Evolutionary conservation across 768 basidiomycete species (phyloP).

Genomic region (Phallus indusiatus): DNA sequence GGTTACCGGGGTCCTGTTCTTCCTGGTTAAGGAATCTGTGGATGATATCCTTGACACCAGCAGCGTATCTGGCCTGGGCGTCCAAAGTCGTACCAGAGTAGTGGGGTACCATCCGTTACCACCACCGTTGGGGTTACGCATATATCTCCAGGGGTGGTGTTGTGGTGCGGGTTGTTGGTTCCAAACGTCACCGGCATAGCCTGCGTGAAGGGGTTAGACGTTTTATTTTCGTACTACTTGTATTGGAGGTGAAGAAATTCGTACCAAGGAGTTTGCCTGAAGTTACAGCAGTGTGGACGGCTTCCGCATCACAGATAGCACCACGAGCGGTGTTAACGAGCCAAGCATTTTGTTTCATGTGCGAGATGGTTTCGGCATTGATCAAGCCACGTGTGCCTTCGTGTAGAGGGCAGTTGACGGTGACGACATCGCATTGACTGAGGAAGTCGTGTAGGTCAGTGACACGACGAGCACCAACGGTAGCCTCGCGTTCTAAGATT

Average conservation of each 20-base stretch:
- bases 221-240: no score
- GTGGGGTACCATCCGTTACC: slow-evolving; percentile 90
- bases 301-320: slow-evolving; percentile 81
- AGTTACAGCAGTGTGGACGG: slow-evolving; percentile 64
- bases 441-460: slow-evolving; percentile 60
- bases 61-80: slow-evolving; percentile 80
- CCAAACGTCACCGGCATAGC: slow-evolving; percentile 61
- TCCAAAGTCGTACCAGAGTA: slow-evolving; percentile 87
- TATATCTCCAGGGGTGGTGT: slow-evolving; percentile 79
- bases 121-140: slow-evolving; percentile 71
- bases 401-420: slow-evolving; percentile 85
- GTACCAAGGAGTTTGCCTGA: slow-evolving; percentile 62
- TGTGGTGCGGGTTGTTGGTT: slow-evolving; percentile 79
- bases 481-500: slow-evolving; percentile 47
- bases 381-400: slow-evolving; percentile 74
- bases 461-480: slow-evolving; percentile 64
- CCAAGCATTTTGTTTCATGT: slow-evolving; percentile 90
- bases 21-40: slow-evolving; percentile 56
- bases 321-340: slow-evolving; percentile 91
- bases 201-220: background rate
- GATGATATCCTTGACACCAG: slow-evolving; percentile 59
- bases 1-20: slow-evolving; percentile 65
- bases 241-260: background rate
- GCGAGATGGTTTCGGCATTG: slow-evolving; percentile 71
- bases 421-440: slow-evolving; percentile 63